phyloP scores from a whole-genome alignment of 306 rosid species.

The Dicorynia guianensis region DNA sequence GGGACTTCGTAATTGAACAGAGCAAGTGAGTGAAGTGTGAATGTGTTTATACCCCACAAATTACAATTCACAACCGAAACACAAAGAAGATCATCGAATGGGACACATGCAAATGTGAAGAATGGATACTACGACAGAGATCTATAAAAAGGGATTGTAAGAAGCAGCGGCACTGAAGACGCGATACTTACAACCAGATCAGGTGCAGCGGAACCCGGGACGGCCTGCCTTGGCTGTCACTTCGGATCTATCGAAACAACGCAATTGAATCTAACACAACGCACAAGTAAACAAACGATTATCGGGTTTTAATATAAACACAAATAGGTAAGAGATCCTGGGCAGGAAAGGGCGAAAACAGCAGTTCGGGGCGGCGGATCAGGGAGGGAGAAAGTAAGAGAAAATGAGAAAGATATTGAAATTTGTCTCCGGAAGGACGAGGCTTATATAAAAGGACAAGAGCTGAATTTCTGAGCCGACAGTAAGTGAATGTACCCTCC shows the following conservation, averaged over 20 bases:
- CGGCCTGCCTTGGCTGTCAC: not conserved
- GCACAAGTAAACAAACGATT: too few species aligned
- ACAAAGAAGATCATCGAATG: constrained; percentile 1
- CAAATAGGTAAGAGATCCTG: constrained; percentile 20
- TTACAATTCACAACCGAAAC: constrained; percentile 21
- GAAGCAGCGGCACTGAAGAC: not conserved
- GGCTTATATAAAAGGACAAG: constrained; percentile 20
- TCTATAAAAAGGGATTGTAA: constrained; percentile 22
- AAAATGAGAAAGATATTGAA: not conserved
- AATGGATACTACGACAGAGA: constrained; percentile 18
- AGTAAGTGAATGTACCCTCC: constrained; percentile 13
- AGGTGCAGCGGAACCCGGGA: constrained; percentile 3
- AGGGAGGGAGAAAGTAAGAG: not conserved
- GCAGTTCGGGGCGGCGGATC: constrained; percentile 51
- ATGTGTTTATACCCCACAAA: not conserved
- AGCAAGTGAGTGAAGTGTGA: not conserved
- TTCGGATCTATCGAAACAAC: constrained; percentile 43
- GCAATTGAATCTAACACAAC: constrained; percentile 19
- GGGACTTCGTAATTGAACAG: not conserved
- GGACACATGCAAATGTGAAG: constrained; percentile 13
- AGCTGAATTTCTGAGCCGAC: not conserved
- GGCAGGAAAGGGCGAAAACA: constrained; percentile 9
- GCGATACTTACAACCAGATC: constrained; percentile 43
- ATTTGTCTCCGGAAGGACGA: not conserved
- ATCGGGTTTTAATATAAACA: not conserved